A percentile compares a stretch with the other conserved stretches of the same genome.
Evolutionary conservation across 179 eudicot genomes (phyloP).

Genomic region (Camellia oleifera): DNA sequence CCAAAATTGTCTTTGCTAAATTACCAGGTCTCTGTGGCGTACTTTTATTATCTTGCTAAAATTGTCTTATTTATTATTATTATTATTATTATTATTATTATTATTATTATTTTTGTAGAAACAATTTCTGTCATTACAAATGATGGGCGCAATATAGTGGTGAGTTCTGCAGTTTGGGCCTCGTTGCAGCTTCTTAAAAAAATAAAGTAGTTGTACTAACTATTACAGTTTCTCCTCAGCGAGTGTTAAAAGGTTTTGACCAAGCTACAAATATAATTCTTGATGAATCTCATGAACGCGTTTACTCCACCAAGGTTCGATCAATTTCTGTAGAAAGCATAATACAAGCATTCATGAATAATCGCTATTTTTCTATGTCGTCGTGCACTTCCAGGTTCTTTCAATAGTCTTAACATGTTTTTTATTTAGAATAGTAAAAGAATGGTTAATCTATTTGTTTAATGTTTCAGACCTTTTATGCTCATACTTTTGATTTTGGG

Average conservation of each 20-base stretch:
- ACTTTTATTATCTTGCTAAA: background rate
- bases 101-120: constrained; percentile 39
- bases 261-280: constrained; percentile 95
- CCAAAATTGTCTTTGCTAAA: background rate
- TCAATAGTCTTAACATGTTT: background rate
- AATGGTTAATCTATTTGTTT: background rate
- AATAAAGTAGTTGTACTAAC: constrained; percentile 12
- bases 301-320: constrained; percentile 84
- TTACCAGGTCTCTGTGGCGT: background rate
- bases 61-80: background rate
- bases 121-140: constrained; percentile 82
- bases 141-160: constrained; percentile 95
- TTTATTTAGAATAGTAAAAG: background rate
- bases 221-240: constrained; percentile 39
- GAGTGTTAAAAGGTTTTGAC: constrained; percentile 81
- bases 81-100: background rate
- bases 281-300: constrained; percentile 96
- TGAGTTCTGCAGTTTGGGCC: constrained; percentile 33
- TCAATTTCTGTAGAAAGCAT: background rate
- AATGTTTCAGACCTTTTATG: background rate
- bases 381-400: background rate
- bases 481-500: background rate
- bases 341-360: background rate
- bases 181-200: background rate
- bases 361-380: background rate